Base-by-base conservation (phyloP, 2,329 filamentous ascomycete species). In the Keithomyces neogunnii region DNA sequence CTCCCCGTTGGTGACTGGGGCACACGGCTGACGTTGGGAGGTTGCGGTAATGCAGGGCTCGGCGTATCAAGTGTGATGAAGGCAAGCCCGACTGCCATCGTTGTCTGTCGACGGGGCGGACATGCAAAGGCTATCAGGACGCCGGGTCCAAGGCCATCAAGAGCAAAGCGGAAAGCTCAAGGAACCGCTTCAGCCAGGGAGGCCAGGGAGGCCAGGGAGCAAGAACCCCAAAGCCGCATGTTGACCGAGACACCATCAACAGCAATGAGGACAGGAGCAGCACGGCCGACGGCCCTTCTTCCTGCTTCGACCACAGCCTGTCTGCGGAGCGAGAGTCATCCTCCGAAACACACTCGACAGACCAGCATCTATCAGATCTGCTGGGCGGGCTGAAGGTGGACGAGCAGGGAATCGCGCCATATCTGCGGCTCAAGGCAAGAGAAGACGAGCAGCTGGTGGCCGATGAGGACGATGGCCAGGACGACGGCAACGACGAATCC, bases 381-480 rank as follows among this genome's bases (percentile, higher is more conserved):
- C 75, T 97, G 42, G 91, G 91, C 9, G 86, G 89, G 44, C 75
- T 97, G 11, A 91, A 88, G 62, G 89, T 97, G 60, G 86, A 95
- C 55, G 87, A 92, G 63, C 85, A 82, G 40, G 92, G 90, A 54
- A 86, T 90, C 65, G 89, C 92, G 31, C 89, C 89, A 2, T 97
- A 96, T 69, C 81, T 97, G 35, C 85, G 88, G 56, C 83, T 78
- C 56, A 81, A 80, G 57, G 68, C 69, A 10, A 70, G 68, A 4
- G 65, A 73, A 44, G 77, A 80, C 43, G 77, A 83, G 55, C 75
- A 80, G 32, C 84, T 85, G 1, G 82, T 86, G 32, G 84, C 88
- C 53, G 86, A 84, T 10, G 71, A 81, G 26, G 86, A 91, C 52
- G 86, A 8, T 28, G 46, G 4, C 26, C 19, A n/a, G 11, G 26